These are phyloP conservation scores for Verticillium albo-atrum DNA, from an alignment of 2,329 filamentous ascomycete genomes.

Conservation along the genomic window DNA sequence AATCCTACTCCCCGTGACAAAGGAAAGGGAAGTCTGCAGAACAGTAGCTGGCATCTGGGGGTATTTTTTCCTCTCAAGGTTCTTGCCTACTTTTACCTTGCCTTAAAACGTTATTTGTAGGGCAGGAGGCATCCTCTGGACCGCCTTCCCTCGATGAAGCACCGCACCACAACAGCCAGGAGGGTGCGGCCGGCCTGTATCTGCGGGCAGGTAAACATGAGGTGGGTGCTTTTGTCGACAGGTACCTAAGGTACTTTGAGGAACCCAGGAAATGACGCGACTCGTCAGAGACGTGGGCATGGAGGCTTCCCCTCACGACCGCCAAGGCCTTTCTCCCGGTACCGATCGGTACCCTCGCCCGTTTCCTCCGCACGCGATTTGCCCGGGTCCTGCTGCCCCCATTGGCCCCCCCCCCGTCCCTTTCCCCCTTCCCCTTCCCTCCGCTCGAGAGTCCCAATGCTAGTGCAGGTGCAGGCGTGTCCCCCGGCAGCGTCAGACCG, in stretches of 20 bases:
- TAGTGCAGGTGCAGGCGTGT: too few relatives aligned
- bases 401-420: not conserved
- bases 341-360: constrained; percentile 8
- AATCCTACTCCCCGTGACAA: too few relatives aligned
- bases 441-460: not conserved
- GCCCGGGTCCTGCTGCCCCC: not conserved
- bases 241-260: too few relatives aligned
- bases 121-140: too few relatives aligned
- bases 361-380: constrained; percentile 7
- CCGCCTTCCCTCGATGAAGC: too few relatives aligned
- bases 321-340: too few relatives aligned
- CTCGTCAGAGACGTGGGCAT: not conserved
- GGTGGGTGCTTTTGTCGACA: too few relatives aligned
- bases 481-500: not conserved
- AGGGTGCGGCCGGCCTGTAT: too few relatives aligned
- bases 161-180: too few relatives aligned
- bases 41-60: not conserved
- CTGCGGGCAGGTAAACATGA: not conserved
- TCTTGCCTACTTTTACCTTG: too few relatives aligned
- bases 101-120: too few relatives aligned
- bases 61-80: not conserved
- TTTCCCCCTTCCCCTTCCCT: too few relatives aligned
- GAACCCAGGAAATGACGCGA: not conserved
- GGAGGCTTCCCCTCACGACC: not conserved
- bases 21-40: not conserved